A percentile compares a stretch with the other conserved stretches of the same genome.
Conservation (phyloP, 768 basidiomycete genomes). For the Macrolepiota albuminosa region DNA sequence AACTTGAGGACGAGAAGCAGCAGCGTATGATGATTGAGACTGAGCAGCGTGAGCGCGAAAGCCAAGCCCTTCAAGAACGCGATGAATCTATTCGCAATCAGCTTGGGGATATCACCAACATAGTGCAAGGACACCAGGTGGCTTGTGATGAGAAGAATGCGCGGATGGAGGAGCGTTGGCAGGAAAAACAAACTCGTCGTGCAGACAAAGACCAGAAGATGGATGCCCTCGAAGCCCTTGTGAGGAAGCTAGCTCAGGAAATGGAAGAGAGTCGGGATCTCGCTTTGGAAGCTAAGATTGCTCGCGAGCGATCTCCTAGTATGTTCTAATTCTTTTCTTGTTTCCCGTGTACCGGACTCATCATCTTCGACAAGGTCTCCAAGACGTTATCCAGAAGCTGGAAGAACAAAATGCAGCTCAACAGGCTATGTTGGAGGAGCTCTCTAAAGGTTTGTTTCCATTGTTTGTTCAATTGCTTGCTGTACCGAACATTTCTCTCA, state of each 20-base stretch:
- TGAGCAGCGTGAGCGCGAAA: slow-evolving; percentile 57
- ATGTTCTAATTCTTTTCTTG: slow-evolving; percentile 9
- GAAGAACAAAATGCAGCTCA: slow-evolving; percentile 56
- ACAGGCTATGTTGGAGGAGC: slow-evolving; percentile 44
- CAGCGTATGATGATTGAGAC: slow-evolving; percentile 54
- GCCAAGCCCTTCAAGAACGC: slow-evolving; percentile 51
- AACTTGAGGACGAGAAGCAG: slow-evolving; percentile 61
- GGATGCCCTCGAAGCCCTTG: slow-evolving; percentile 56
- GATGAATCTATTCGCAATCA: slow-evolving; percentile 58
- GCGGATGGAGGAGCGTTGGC: slow-evolving; percentile 56
- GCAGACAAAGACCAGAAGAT: slow-evolving; percentile 53
- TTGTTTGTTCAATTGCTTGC: background rate
- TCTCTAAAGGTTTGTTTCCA: slow-evolving; percentile 52
- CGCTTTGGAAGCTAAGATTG: slow-evolving; percentile 49
- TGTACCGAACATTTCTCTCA: slow-evolving; percentile 4
- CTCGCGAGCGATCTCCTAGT: slow-evolving; percentile 56
- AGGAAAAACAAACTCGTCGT: slow-evolving; percentile 55
- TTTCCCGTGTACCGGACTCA: background rate
- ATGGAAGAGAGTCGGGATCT: slow-evolving; percentile 46
- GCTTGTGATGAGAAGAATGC: slow-evolving; percentile 56
- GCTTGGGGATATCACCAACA: slow-evolving; percentile 65
- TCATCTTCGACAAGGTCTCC: slow-evolving; percentile 37
- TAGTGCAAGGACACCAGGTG: slow-evolving; percentile 64
- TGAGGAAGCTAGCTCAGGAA: slow-evolving; percentile 53
- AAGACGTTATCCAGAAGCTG: slow-evolving; percentile 57